phyloP scores from a whole-genome alignment of 1,139 yeast genomes.

The Sugiyamaella xylanicola region DNA sequence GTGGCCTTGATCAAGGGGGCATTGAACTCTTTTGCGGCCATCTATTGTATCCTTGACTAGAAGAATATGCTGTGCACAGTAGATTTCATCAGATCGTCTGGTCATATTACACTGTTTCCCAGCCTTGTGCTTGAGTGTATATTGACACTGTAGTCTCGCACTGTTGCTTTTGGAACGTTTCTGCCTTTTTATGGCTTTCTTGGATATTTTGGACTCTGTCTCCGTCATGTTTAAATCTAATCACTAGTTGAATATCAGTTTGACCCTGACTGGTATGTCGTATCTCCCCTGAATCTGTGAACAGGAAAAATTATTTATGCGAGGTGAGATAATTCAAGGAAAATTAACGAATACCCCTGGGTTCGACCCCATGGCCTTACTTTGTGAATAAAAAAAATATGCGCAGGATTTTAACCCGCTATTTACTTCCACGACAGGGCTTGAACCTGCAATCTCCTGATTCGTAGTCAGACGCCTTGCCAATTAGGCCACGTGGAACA shows the following conservation, averaged over 20 bases:
- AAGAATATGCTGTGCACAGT: conserved; percentile 63
- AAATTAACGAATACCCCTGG: not conserved
- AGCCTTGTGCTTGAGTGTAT: conserved; percentile 49
- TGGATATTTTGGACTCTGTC: not conserved
- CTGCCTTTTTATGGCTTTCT: conserved; percentile 11
- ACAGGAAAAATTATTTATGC: not conserved
- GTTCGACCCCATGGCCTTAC: not conserved
- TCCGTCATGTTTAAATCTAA: not conserved
- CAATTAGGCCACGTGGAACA: conserved; percentile 37
- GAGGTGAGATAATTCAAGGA: not conserved
- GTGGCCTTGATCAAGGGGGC: conserved; percentile 79
- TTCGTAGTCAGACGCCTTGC: conserved; percentile 40
- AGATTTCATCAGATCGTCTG: conserved; percentile 52
- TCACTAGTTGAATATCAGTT: no score
- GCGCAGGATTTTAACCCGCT: conserved; percentile 9
- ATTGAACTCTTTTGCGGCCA: conserved; percentile 57
- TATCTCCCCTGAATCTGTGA: not conserved
- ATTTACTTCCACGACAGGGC: conserved; percentile 42
- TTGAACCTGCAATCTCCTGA: conserved; percentile 44
- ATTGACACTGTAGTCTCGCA: conserved; percentile 50
- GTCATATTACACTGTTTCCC: conserved; percentile 64
- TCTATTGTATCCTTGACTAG: conserved; percentile 24
- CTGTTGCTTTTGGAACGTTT: conserved; percentile 23
- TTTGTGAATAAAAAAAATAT: conserved; percentile 4
- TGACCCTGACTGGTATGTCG: no score